These are phyloP conservation scores for Wickerhamomyces xylosicus DNA, from an alignment of 805 yeast genomes.

Conservation along the genomic window DNA sequence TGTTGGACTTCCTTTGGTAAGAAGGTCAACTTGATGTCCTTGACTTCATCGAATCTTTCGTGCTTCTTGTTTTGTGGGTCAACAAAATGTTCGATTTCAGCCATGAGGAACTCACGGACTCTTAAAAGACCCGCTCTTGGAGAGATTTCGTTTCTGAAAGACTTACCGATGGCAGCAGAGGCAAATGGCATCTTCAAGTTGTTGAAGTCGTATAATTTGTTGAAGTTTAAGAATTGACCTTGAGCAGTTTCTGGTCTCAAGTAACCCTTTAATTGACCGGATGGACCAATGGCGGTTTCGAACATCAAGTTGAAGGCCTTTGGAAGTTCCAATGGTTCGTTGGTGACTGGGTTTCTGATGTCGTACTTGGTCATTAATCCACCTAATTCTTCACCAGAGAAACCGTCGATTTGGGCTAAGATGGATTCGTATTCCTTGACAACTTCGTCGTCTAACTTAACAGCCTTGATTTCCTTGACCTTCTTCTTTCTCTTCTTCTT, in stretches of 20 bases:
- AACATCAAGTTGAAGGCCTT: slow-evolving; percentile 96
- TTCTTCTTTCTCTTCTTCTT: slow-evolving; percentile 92
- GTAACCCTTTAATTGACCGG: slow-evolving; percentile 92
- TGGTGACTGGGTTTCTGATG: slow-evolving; percentile 88
- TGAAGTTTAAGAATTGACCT: slow-evolving; percentile 95
- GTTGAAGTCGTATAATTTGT: slow-evolving; percentile 87
- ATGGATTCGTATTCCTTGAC: slow-evolving; percentile 76
- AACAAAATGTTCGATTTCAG: slow-evolving; percentile 97
- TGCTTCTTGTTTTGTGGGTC: slow-evolving; percentile 87
- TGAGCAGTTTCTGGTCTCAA: slow-evolving; percentile 99
- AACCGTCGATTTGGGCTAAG: slow-evolving; percentile 93
- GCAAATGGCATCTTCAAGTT: slow-evolving; percentile 98
- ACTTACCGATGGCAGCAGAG: slow-evolving; percentile 97
- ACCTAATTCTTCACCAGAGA: slow-evolving; percentile 86
- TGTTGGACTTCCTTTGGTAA: slow-evolving; percentile 84
- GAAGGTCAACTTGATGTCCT: slow-evolving; percentile 62
- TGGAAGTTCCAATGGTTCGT: slow-evolving; percentile 80
- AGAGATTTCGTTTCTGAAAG: slow-evolving; percentile 97
- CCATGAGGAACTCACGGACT: slow-evolving; percentile 98
- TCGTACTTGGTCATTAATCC: slow-evolving; percentile 73
- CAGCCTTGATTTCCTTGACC: slow-evolving; percentile 88
- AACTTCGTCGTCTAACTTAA: slow-evolving; percentile 73
- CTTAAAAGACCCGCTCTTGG: slow-evolving; percentile 97
- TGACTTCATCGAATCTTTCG: slow-evolving; percentile 66
- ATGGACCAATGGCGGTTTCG: slow-evolving; percentile 98